These are phyloP conservation scores for Dianthus caryophyllus DNA, from an alignment of 148 eudicot genomes.

Conservation along the genomic window DNA sequence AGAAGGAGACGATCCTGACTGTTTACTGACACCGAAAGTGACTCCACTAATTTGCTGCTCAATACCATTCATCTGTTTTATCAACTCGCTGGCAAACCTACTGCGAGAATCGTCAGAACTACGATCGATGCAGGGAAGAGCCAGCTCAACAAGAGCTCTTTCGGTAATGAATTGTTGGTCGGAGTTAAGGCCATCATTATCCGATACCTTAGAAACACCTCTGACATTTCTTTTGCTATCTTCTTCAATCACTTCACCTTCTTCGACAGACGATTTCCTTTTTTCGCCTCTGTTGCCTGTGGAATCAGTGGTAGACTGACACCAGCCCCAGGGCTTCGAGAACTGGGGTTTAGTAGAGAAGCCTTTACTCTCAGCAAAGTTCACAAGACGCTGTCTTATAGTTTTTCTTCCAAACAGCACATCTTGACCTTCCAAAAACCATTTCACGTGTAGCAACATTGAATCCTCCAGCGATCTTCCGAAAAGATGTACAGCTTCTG, in stretches of 20 bases:
- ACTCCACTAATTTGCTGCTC: conserved; percentile 75
- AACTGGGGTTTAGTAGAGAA: conserved; percentile 68
- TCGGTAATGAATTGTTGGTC: conserved; percentile 72
- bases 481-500: conserved; percentile 81
- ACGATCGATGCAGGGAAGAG: conserved; percentile 86
- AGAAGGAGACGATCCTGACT: conserved; percentile 44
- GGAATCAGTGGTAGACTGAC: conserved; percentile 30
- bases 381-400: conserved; percentile 70
- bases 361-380: conserved; percentile 64
- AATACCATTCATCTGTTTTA: conserved; percentile 78
- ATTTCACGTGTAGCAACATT: conserved; percentile 72
- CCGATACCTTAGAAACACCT: conserved; percentile 39
- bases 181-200: conserved; percentile 37
- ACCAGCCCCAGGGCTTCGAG: conserved; percentile 97
- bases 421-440: conserved; percentile 82
- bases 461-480: conserved; percentile 91
- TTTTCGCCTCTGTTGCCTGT: conserved; percentile 39
- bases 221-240: conserved; percentile 37
- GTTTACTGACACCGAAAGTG: conserved; percentile 67
- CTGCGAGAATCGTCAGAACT: conserved; percentile 75
- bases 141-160: conserved; percentile 75
- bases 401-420: conserved; percentile 93
- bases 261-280: conserved; percentile 66
- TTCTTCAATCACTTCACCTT: conserved; percentile 91
- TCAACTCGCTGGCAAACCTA: conserved; percentile 79